A percentile compares a stretch with the other conserved stretches of the same genome.
These are phyloP conservation scores for Hemisphaericaspora subhashii DNA, from an alignment of 1,139 yeast species.

Conservation along the genomic window DNA sequence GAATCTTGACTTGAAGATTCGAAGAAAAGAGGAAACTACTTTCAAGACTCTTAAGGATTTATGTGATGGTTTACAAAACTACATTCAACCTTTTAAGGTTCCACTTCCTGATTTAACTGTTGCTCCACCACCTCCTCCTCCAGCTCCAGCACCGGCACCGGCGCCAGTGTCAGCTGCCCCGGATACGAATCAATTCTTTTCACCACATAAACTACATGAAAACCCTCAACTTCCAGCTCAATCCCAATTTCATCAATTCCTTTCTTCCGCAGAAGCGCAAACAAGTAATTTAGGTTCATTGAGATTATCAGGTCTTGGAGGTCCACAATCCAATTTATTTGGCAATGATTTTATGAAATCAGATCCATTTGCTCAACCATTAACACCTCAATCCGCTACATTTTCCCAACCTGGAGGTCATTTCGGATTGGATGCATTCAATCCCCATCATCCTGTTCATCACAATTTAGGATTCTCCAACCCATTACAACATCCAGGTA, in stretches of 20 bases:
- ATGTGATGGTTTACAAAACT: slow-evolving; percentile 48
- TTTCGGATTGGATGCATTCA: slow-evolving; percentile 29
- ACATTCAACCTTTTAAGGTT: slow-evolving; percentile 58
- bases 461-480: slow-evolving; percentile 13
- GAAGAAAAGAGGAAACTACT: slow-evolving; percentile 49
- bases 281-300: slow-evolving; percentile 17
- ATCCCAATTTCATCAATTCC: slow-evolving; percentile 24
- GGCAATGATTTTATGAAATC: slow-evolving; percentile 26
- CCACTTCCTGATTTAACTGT: slow-evolving; percentile 45
- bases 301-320: slow-evolving; percentile 19
- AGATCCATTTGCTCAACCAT: slow-evolving; percentile 25
- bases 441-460: slow-evolving; percentile 12
- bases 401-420: slow-evolving; percentile 15
- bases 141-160: slow-evolving; percentile 14
- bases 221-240: slow-evolving; percentile 7
- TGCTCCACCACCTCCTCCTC: slow-evolving; percentile 5
- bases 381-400: slow-evolving; percentile 14
- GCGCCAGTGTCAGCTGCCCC: too few relatives aligned
- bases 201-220: slow-evolving; percentile 12
- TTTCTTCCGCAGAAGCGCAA: slow-evolving; percentile 14
- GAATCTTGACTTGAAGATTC: slow-evolving; percentile 52
- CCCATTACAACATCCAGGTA: slow-evolving; percentile 9
- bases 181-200: slow-evolving; percentile 7
- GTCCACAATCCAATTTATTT: slow-evolving; percentile 25
- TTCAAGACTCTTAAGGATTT: slow-evolving; percentile 47